phyloP scores from a whole-genome alignment of 78 protist genomes.

The Speleostelium caveatum region DNA sequence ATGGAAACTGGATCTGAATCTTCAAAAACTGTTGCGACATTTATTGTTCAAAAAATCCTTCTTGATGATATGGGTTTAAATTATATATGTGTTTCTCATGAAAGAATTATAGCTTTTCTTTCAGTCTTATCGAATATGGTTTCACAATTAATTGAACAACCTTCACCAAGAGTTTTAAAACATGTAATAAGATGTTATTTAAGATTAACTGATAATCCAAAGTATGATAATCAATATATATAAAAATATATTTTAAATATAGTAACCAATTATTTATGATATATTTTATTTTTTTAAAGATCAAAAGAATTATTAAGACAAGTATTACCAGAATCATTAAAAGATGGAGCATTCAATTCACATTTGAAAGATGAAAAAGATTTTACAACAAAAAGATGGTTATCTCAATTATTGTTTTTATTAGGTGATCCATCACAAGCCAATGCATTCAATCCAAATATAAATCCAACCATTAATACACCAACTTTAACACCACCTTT shows the following conservation, averaged over 20 bases:
- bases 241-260: neutral
- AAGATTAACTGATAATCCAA: constrained; percentile 94
- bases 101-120: constrained; percentile 92
- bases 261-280: neutral
- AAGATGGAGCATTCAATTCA: constrained; percentile 74
- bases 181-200: constrained; percentile 98
- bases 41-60: constrained; percentile 98
- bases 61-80: constrained; percentile 93
- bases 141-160: constrained; percentile 77
- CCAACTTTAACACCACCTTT: constrained; percentile 43
- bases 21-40: constrained; percentile 99
- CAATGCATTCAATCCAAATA: constrained; percentile 59
- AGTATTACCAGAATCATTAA: constrained; percentile 64
- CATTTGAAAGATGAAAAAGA: constrained; percentile 78
- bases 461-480: constrained; percentile 62
- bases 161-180: constrained; percentile 91
- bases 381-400: constrained; percentile 77
- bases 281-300: constrained; percentile 4
- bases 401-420: constrained; percentile 60
- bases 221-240: neutral
- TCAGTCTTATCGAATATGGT: constrained; percentile 87
- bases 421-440: constrained; percentile 51
- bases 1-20: constrained; percentile 98
- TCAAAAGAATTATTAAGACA: constrained; percentile 76
- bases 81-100: constrained; percentile 94